These are phyloP conservation scores for Colletotrichum tamarilloi DNA, from an alignment of 2,329 filamentous ascomycete genomes.

Conservation along the genomic window DNA sequence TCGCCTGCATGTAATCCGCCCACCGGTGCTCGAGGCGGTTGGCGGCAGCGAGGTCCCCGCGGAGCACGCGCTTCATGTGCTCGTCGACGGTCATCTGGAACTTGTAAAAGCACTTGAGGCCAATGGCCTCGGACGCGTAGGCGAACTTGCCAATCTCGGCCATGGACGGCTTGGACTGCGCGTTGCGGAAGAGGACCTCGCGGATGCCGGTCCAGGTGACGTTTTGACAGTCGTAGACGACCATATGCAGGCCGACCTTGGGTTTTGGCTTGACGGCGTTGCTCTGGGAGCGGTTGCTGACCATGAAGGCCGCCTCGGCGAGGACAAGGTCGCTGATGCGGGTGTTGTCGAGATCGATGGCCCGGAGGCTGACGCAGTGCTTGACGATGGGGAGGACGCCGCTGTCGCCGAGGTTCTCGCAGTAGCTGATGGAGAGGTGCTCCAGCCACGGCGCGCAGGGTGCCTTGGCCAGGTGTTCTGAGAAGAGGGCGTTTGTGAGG, in stretches of 20 bases:
- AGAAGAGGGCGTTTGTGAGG: constrained; percentile 79
- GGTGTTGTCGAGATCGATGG: constrained; percentile 92
- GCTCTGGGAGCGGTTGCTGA: constrained; percentile 70
- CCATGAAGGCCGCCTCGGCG: constrained; percentile 84
- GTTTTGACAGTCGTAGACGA: constrained; percentile 91
- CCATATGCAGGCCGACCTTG: constrained; percentile 75
- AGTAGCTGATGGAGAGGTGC: constrained; percentile 91
- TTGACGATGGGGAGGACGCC: constrained; percentile 88
- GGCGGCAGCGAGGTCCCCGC: constrained; percentile 80
- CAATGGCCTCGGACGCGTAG: constrained; percentile 83
- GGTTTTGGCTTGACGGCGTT: constrained; percentile 57
- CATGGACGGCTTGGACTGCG: constrained; percentile 71
- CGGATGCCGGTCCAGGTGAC: constrained; percentile 93
- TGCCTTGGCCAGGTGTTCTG: constrained; percentile 78
- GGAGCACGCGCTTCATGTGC: constrained; percentile 86
- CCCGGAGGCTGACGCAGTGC: constrained; percentile 75
- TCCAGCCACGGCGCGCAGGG: constrained; percentile 78
- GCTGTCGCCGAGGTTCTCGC: constrained; percentile 83
- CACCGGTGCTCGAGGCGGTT: constrained; percentile 88
- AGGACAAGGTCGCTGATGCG: constrained; percentile 88
- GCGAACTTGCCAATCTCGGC: constrained; percentile 54
- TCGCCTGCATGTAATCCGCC: constrained; percentile 94
- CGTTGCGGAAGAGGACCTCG: constrained; percentile 87
- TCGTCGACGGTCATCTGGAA: constrained; percentile 97
- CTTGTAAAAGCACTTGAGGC: constrained; percentile 92